phyloP scores from a whole-genome alignment of 1,284 basidiomycete genomes.

The Pseudozyma sp. region DNA sequence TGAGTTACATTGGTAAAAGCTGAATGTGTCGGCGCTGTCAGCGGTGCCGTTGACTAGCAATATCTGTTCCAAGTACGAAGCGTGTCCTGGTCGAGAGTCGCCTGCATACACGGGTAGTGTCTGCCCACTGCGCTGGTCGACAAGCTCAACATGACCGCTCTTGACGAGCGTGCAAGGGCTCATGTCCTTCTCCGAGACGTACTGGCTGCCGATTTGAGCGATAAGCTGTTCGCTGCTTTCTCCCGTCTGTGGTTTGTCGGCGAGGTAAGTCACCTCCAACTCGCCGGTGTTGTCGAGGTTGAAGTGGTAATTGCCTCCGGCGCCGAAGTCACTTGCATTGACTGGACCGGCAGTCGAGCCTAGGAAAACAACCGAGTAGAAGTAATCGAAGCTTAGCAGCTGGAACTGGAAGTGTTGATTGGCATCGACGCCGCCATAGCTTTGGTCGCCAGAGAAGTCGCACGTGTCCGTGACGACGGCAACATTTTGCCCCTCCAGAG shows the following conservation, averaged over 20 bases:
- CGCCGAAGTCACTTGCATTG: background rate
- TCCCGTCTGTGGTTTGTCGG: constrained; percentile 2
- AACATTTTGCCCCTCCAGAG: too few species aligned
- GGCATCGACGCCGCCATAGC: constrained; percentile 9
- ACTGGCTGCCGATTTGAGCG: constrained; percentile 10
- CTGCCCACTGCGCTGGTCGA: too few species aligned
- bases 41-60: too few species aligned
- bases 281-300: background rate
- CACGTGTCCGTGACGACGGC: constrained; percentile 3
- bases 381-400: background rate
- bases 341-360: constrained; percentile 10
- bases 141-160: too few species aligned
- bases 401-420: constrained; percentile 25
- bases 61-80: too few species aligned
- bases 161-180: too few species aligned
- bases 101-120: too few species aligned
- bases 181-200: background rate
- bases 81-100: too few species aligned
- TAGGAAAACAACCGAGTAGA: constrained; percentile 10
- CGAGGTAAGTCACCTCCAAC: background rate
- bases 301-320: constrained; percentile 8
- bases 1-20: too few species aligned
- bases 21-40: too few species aligned
- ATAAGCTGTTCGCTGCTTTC: constrained; percentile 2
- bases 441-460: background rate